Evolutionary conservation across 2,329 filamentous ascomycete species (phyloP), one percentile per base, ranked within the genome.

Genomic region (Alternaria burnsii): DNA sequence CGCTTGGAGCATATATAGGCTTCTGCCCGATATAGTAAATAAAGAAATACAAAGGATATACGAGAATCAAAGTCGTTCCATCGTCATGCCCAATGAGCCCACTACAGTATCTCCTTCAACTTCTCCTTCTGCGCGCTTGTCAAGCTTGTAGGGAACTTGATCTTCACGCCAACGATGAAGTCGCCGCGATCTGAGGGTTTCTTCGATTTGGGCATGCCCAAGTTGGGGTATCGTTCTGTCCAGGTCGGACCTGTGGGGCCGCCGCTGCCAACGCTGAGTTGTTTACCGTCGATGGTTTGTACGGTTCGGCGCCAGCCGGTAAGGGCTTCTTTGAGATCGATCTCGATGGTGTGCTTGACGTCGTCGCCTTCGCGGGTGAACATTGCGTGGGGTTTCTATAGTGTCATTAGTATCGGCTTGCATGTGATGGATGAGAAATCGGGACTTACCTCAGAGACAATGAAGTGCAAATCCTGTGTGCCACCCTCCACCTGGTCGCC

Each of bases 401-500:
- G 11, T 18, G 5, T 41, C 56, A 26, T 63, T 68, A 72, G 81
- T 36, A 43, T 32, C 7, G 5, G n/a, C 12, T 30, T 34, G 24
- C 26, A 4, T 36, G 5, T 36, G 28, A 20, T 28, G n/a, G n/a
- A 20, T 3, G 18, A 26, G 34, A 12, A 26, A 38, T 3, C 7
- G 16, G 38, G 32, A 75, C 89, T 84, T 87, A 94, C 93, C 90
- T 97, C 94, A 79, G 93, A 91, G 22, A 99, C 87, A 59, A 99
- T 90, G 72, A 99, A 97, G 78, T 97, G 94, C 53, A 99, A 81
- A 79, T 99, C 95, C 79, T 99, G 95, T 60, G 93, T 92, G 14
- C 94, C 94, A 42, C 95, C 95, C 75, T 98, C 95, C 63, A 97
- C 93, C 78, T 98, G 94, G 79, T 99, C 95, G 11, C 95, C 95